Percentiles rank a stretch among this genome's conserved stretches.
These are phyloP conservation scores for Podospora pseudoanserina DNA, from an alignment of 495 filamentous ascomycete species.

Conservation along the genomic window DNA sequence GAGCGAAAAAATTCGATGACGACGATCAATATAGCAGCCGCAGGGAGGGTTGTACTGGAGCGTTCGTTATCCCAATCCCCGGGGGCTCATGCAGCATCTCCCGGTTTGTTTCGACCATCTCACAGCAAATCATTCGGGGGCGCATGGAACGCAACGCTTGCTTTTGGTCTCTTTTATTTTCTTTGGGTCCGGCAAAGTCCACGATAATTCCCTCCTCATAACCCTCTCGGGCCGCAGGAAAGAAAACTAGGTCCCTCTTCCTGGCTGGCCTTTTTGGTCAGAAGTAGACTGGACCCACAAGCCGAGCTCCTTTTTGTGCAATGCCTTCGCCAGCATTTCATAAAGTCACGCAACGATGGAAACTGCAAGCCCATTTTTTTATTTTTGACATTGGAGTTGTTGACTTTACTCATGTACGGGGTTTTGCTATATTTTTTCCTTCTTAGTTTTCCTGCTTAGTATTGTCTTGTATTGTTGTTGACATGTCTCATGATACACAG, in stretches of 20 bases:
- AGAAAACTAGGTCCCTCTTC: background rate
- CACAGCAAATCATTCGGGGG: background rate
- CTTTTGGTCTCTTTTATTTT: background rate
- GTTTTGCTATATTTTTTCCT: slow-evolving; percentile 16
- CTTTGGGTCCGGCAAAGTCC: background rate
- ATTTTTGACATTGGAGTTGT: background rate
- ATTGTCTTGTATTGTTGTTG: too few relatives aligned
- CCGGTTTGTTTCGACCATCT: background rate
- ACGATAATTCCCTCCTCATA: background rate
- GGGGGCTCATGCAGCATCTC: background rate
- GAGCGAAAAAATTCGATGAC: background rate
- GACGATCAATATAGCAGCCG: background rate
- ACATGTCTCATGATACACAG: slow-evolving; percentile 13
- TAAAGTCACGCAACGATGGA: background rate
- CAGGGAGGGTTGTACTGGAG: background rate
- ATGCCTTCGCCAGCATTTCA: background rate
- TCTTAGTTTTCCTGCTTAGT: slow-evolving; percentile 11
- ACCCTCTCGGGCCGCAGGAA: background rate
- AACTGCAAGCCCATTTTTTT: background rate
- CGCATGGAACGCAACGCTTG: background rate
- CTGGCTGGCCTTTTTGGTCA: background rate
- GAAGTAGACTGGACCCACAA: background rate
- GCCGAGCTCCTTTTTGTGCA: background rate
- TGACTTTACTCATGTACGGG: background rate
- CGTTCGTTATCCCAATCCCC: background rate